Base-by-base conservation (phyloP, 805 yeast species). In the Candida boleticola region DNA sequence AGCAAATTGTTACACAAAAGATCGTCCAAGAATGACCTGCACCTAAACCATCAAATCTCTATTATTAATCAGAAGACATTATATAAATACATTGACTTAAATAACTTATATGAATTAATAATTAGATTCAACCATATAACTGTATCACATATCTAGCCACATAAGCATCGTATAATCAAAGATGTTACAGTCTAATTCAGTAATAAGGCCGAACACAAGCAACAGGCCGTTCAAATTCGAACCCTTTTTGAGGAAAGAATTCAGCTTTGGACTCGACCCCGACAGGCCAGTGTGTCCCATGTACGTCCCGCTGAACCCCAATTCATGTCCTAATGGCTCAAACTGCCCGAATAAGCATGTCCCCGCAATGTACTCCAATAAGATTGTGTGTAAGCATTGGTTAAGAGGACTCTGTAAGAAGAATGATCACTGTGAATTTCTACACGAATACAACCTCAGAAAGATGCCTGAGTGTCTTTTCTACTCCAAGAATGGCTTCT, bases 331-430 rank as follows among this genome's bases (percentile, higher is more conserved):
- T 2, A 73, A 83, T 45, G 97, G 97, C 5, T 70, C 75, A n/a
- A 74, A 74, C 37, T 92, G 98, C 59, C 90, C 90, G 17, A 82
- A 87, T 65, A 86, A 89, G 57, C 98, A 92, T 64, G 83, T 83
- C 26, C 77, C 80, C 3, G 53, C 72, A 16, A 68, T 68, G 73
- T 69, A 63, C 52, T 63, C 58, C 41, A 71, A 72, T 46, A 73
- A 73, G 53, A 88, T 93, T 41, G 99, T 93, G 3, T 93, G 99
- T 62, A 92, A 93, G 73, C 97, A 93, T 70, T 93, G 99, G 99
- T 77, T 93, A 27, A 78, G 97, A 50, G 99, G 99, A 0, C 76
- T 93, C 27, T 93, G 99, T 66, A 93, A 93, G 66, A 92, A 92
- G 71, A 95, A 95, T 39, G 96, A 89, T 52, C 88, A 87, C 51